Evolutionary conservation across 2,329 filamentous ascomycete genomes (phyloP).

Genomic region (Aspergillus uvarum): DNA sequence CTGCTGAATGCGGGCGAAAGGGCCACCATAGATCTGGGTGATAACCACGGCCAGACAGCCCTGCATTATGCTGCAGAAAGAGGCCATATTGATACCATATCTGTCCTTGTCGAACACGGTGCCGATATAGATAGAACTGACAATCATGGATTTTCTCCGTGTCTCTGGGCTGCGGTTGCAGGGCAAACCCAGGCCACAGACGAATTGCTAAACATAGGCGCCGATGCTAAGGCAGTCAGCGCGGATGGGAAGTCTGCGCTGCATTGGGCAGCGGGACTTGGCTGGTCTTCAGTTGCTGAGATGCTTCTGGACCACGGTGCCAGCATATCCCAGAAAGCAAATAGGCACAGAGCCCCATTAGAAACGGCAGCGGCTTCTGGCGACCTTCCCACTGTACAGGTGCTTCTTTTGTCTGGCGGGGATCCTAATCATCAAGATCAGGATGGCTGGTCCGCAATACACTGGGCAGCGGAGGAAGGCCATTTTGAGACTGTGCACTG

Average conservation of each 20-base stretch:
- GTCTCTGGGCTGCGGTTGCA: conserved; percentile 26
- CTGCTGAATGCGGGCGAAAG: conserved; percentile 2
- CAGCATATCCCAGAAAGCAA: conserved; percentile 6
- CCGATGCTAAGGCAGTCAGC: conserved; percentile 19
- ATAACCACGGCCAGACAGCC: conserved; percentile 22
- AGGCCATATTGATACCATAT: conserved; percentile 18
- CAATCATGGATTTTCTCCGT: conserved; percentile 25
- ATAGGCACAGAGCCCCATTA: conserved; percentile 16
- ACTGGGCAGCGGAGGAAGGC: conserved; percentile 24
- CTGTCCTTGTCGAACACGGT: conserved; percentile 19
- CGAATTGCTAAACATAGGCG: conserved; percentile 7
- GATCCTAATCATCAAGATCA: conserved; percentile 22
- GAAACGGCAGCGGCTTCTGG: conserved; percentile 22
- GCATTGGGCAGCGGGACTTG: conserved; percentile 22
- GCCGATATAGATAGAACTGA: conserved; percentile 19
- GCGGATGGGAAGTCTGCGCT: conserved; percentile 24
- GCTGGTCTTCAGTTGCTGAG: conserved; percentile 16
- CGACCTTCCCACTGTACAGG: conserved; percentile 16
- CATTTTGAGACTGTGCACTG: conserved; percentile 22
- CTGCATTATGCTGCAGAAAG: conserved; percentile 27
- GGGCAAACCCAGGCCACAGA: conserved; percentile 17
- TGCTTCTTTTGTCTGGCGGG: conserved; percentile 17
- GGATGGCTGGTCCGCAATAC: conserved; percentile 21
- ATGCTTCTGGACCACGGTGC: conserved; percentile 13
- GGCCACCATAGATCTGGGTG: conserved; percentile 9